These are phyloP conservation scores for Spergularia azorica DNA, from an alignment of 179 eudicot genomes.

Conservation along the genomic window DNA sequence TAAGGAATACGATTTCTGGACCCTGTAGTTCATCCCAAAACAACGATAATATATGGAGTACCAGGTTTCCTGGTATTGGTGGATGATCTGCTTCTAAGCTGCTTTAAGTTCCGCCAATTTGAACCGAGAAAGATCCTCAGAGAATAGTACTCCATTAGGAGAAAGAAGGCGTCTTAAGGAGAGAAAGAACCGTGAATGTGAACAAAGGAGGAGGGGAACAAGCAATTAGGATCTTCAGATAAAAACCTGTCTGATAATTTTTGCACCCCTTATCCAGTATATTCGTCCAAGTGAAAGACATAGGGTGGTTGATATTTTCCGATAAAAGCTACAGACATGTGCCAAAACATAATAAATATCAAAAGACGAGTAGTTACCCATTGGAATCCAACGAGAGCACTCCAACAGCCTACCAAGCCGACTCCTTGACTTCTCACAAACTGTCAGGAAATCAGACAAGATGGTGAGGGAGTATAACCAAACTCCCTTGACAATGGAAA, in stretches of 20 bases:
- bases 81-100: conserved; percentile 34
- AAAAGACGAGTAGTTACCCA: conserved; percentile 53
- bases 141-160: conserved; percentile 62
- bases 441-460: conserved; percentile 39
- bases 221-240: background rate
- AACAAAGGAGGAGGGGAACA: background rate
- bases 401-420: conserved; percentile 82
- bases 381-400: conserved; percentile 66
- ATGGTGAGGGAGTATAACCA: background rate
- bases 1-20: background rate
- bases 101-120: conserved; percentile 45
- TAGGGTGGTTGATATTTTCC: too few species aligned
- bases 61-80: background rate
- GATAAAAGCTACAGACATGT: background rate
- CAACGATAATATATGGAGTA: too few species aligned
- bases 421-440: conserved; percentile 58
- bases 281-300: too few species aligned
- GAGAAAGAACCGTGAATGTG: conserved; percentile 65
- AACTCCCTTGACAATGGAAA: background rate
- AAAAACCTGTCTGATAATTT: background rate
- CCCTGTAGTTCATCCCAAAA: background rate
- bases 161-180: conserved; percentile 67
- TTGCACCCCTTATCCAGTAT: too few species aligned
- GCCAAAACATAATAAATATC: background rate
- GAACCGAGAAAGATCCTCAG: conserved; percentile 49